phyloP scores from a whole-genome alignment of 139 green algal genomes.

The Mychonastes homosphaera region DNA sequence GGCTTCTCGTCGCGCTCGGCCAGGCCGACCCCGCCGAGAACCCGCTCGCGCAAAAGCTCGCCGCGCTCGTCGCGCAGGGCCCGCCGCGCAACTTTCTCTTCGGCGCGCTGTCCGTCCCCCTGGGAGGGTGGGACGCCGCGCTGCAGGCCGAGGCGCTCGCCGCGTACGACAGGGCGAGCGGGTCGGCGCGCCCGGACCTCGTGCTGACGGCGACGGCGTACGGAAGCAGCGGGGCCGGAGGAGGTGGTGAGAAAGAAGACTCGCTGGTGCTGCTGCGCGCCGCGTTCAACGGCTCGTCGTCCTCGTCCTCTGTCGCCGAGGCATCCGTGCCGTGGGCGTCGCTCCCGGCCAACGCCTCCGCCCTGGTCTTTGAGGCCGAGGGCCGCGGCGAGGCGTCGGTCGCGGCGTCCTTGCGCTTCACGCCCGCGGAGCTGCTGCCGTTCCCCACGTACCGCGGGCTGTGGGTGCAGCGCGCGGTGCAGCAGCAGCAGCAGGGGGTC shows the following conservation, averaged over 20 bases:
- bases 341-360: background rate
- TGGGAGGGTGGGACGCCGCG: background rate
- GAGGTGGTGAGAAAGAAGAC: conserved; percentile 2
- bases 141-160: conserved; percentile 19
- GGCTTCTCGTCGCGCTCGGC: background rate
- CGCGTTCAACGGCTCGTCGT: background rate
- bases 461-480: conserved; percentile 35
- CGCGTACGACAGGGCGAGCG: conserved; percentile 26
- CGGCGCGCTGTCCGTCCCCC: background rate
- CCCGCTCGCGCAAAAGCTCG: conserved; percentile 32
- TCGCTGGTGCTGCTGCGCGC: conserved; percentile 6
- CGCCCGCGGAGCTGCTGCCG: conserved; percentile 27
- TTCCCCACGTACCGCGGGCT: conserved; percentile 53
- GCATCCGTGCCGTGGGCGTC: background rate
- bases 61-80: conserved; percentile 18
- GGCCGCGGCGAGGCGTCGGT: conserved; percentile 31
- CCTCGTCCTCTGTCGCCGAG: background rate
- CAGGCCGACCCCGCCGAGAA: background rate
- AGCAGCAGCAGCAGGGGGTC: too few relatives aligned
- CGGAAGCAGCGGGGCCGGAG: conserved; percentile 10
- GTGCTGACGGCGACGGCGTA: background rate
- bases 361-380: conserved; percentile 3
- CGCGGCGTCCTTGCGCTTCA: conserved; percentile 36
- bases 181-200: conserved; percentile 11
- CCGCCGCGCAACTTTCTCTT: conserved; percentile 11